Percentiles rank a stretch among this genome's conserved stretches.
These are phyloP conservation scores for Poteriospumella lacustris DNA, from an alignment of 108 stramenopile genomes.

Conservation along the genomic window DNA sequence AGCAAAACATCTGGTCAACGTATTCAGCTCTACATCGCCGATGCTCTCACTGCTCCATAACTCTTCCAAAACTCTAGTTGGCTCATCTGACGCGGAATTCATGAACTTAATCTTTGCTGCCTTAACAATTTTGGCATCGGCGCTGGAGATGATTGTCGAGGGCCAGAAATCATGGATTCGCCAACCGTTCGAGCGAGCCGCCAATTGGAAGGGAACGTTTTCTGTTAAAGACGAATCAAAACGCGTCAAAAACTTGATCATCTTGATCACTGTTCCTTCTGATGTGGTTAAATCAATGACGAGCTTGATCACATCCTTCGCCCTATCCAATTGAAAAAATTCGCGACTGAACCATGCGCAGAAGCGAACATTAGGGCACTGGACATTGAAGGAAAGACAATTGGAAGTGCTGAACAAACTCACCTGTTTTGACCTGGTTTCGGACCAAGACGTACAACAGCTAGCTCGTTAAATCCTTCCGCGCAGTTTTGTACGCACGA, in stretches of 20 bases:
- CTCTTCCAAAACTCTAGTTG: neutral
- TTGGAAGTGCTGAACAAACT: neutral
- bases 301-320: neutral
- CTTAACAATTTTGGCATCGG: neutral
- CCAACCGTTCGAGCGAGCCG: neutral
- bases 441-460: neutral
- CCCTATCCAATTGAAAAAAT: neutral
- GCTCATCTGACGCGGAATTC: neutral
- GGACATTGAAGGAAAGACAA: neutral
- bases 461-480: neutral
- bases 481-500: neutral
- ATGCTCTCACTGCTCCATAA: neutral
- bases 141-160: neutral
- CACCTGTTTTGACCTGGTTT: neutral
- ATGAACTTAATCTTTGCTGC: neutral
- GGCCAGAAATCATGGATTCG: conserved; percentile 5
- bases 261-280: neutral
- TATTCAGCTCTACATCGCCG: neutral
- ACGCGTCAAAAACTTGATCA: neutral
- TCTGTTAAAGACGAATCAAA: neutral
- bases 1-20: neutral
- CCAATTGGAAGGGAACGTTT: neutral
- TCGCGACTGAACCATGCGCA: neutral
- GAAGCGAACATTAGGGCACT: neutral
- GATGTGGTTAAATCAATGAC: neutral